Evolutionary conservation across 106 monocot species (phyloP), one percentile per base, ranked within the genome.

Genomic region (Hemerocallis citrina): DNA sequence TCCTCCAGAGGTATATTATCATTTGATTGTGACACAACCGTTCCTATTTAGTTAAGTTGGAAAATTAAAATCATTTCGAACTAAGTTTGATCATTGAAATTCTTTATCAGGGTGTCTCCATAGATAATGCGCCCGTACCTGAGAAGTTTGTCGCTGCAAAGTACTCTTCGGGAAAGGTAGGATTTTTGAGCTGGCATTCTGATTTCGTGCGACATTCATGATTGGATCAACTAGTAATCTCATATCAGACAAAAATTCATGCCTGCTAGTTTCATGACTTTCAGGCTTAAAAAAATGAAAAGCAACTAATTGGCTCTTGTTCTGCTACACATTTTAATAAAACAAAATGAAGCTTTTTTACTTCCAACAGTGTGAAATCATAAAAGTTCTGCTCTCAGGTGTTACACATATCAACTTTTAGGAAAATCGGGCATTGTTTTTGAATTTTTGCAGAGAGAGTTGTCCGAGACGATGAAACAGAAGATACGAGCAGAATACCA

Each of bases 401-500:
- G 40, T 23, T n/a, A n/a, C n/a, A n/a, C n/a, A n/a, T n/a, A n/a
- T n/a, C n/a, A n/a, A n/a, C n/a, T n/a, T n/a, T n/a, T n/a, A 62
- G 25, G 35, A 39, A 64, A 74, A 68, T 55, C 47, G 59, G 52
- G 44, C 47, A 20, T 70, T 59, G 48, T 31, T 60, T 76, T 59
- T 79, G 63, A 77, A 71, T 70, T 69, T 70, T 70, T 75, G 78
- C 95, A 96, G 90, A 86, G 41, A 69, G 95, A 86, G 30, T 66
- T 96, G 19, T 96, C 95, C 0, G 80, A 81, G 12, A 21, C 78
- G 5, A 96, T 96, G 95, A 96, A 84, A 72, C 64, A 77, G 76
- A 96, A 84, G 76, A 86, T 90, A 2, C 73, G 86, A 43, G 81
- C 83, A 34, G 89, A 90, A 49, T 90, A 96, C 64, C 81, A 90